These are phyloP conservation scores for Neoscytalidium dimidiatum DNA, from an alignment of 2,329 filamentous ascomycete genomes.

Conservation along the genomic window DNA sequence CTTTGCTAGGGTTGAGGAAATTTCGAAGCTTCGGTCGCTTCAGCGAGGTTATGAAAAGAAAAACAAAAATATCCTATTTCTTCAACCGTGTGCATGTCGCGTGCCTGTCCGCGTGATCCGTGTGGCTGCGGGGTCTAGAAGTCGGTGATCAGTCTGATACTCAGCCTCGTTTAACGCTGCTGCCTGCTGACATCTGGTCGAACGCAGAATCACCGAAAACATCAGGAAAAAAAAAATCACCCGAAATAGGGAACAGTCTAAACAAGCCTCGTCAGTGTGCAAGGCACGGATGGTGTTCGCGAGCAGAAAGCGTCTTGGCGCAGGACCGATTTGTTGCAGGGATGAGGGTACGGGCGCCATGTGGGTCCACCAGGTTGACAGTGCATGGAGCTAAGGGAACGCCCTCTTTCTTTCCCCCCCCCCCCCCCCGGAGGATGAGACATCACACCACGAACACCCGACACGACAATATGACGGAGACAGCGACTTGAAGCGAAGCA, in stretches of 20 bases:
- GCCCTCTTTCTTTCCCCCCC: too few relatives aligned
- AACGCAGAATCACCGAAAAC: neutral
- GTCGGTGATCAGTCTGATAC: neutral
- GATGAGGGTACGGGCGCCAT: neutral
- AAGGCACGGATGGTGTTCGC: neutral
- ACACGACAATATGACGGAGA: neutral
- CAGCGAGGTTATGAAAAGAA: too few relatives aligned
- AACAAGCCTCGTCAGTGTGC: neutral
- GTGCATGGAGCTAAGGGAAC: constrained; percentile 14
- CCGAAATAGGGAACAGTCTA: neutral
- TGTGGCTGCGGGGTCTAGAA: neutral
- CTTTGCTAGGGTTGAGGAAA: too few relatives aligned
- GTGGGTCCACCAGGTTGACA: neutral
- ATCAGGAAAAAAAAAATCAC: neutral
- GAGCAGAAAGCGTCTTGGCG: constrained; percentile 5
- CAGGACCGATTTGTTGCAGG: neutral
- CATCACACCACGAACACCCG: constrained; percentile 18
- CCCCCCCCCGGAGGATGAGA: neutral
- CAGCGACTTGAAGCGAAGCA: neutral
- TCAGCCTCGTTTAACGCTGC: neutral
- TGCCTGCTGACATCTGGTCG: neutral
- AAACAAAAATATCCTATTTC: neutral
- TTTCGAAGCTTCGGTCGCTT: too few relatives aligned
- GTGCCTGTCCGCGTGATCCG: neutral
- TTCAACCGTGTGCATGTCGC: neutral